Evolutionary conservation across 805 yeast species (phyloP), one percentile per base, ranked within the genome.

Genomic region (Groenewaldozyma salmanticensis): DNA sequence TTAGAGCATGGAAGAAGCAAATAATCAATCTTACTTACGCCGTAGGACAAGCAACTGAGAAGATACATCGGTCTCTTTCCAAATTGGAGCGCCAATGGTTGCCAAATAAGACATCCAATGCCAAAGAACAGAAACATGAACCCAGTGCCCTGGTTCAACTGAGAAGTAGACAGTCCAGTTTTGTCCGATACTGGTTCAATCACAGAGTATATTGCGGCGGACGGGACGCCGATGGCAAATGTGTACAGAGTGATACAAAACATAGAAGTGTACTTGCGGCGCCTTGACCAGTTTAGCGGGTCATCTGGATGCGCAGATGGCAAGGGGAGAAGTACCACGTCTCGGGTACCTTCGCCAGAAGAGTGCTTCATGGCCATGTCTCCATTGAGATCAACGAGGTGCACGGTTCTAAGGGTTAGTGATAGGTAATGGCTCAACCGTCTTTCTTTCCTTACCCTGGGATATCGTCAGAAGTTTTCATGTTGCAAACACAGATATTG

Each of bases 251-350:
- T 50, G 40, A 57, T 21, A 5, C 69, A 60, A 39, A 72, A 60
- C n/a, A 35, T 22, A 33, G 69, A 67, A 27, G 70, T 33, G 57
- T 61, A 56, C 51, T 77, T 77, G 38, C 81, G 65, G 31, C 52
- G 46, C 19, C 51, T 56, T 1, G 72, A 41, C 86, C 86, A 80
- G 51, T 76, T 77, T 42, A 80, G 61, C 1, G 86, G 86, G 52
- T 80, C 87, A 48, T 79, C 73, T 4, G 84, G 81, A 46, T 78
- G 77, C 39, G 70, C 74, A 0, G 81, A 70, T 1, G 87, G 87
- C 7, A 74, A 73, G 24, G 87, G 86, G 35, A 75, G 69, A 34
- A 78, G 60, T 9, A 79, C 72, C 44, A 77, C 68, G 27, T 59
- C 57, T 4, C 6, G 67, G 52, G 7, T 13, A 13, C 29, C 29